Base-by-base conservation (phyloP, 208 protist genomes). In the Novymonas esmeraldas region DNA sequence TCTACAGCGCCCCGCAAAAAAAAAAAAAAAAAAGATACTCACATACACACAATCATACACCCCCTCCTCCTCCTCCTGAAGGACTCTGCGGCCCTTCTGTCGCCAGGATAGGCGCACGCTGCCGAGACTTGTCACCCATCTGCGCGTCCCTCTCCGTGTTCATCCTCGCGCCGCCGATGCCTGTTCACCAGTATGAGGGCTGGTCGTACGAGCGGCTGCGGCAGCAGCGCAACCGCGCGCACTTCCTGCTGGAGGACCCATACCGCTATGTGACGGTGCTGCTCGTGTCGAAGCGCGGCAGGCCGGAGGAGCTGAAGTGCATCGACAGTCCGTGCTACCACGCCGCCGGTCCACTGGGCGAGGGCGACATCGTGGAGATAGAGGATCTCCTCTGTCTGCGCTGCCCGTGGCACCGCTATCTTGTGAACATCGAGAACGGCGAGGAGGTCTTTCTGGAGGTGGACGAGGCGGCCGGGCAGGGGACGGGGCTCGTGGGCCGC, bases 291-390 rank as follows among this genome's bases (percentile, higher is more conserved):
- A 36, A 63, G 28, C 36, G 42, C 1, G 48, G 56, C 42, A 55
- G 33, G 28, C 63, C 39, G 6, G 65, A 76, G 5, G 67, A 74
- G 60, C 75, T 96, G 58, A 82, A 81, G 67, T 90, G 82, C 50
- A 80, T 96, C 24, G 91, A 96, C 72, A 91, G 82, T 45, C 81
- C 88, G 6, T 96, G 91, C 55, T 96, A 93, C 60, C 91, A 96
- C 57, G 88, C 84, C 28, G 64, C 81, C 22, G 91, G 91, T 0
- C 88, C 91, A 2, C 72, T 96, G 2, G 91, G 88, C 3, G 91
- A 96, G 64, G 91, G 91, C 22, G 75, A 87, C 31, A 20, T 96
- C 0, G 77, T 93, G 3, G 91, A 96, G 29, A 79, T 96, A 6
- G 91, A 96, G 59, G 84, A 93, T 51, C 76, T 96, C 29, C 71